These are phyloP conservation scores for Backusella psychrophila DNA, from an alignment of 192 early-diverging fungal genomes.

Conservation along the genomic window DNA sequence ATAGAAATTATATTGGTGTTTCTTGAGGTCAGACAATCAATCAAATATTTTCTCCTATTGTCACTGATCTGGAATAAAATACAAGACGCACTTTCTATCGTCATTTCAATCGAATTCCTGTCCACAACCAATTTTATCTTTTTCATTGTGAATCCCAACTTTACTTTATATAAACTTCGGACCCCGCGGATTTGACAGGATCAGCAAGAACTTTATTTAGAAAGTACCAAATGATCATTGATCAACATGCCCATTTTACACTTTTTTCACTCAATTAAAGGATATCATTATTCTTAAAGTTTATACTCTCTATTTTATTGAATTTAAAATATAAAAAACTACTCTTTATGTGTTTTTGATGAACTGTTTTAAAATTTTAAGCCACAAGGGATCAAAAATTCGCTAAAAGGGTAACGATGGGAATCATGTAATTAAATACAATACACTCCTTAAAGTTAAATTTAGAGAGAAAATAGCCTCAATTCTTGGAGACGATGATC, in stretches of 20 bases:
- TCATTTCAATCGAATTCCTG: background rate
- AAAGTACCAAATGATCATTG: background rate
- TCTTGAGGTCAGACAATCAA: too few species aligned
- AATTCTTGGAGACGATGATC: background rate
- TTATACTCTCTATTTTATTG: background rate
- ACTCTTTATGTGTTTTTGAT: background rate
- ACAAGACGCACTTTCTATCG: background rate
- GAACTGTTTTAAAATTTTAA: background rate
- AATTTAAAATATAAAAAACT: background rate
- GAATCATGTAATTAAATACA: background rate
- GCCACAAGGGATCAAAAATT: background rate
- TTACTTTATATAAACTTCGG: background rate
- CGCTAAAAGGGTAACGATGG: background rate
- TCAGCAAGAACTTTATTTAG: background rate
- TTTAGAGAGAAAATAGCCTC: background rate
- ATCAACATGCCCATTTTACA: background rate
- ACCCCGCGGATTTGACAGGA: background rate
- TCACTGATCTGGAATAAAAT: background rate
- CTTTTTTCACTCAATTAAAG: background rate
- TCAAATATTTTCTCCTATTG: background rate
- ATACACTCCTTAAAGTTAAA: background rate
- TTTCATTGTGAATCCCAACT: too few species aligned
- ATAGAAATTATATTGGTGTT: too few species aligned
- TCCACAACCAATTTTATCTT: too few species aligned
- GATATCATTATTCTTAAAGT: background rate